A percentile compares a stretch with the other conserved stretches of the same genome.
These are phyloP conservation scores for Phytophthora fragariae DNA, from an alignment of 352 stramenopile genomes.

Conservation along the genomic window DNA sequence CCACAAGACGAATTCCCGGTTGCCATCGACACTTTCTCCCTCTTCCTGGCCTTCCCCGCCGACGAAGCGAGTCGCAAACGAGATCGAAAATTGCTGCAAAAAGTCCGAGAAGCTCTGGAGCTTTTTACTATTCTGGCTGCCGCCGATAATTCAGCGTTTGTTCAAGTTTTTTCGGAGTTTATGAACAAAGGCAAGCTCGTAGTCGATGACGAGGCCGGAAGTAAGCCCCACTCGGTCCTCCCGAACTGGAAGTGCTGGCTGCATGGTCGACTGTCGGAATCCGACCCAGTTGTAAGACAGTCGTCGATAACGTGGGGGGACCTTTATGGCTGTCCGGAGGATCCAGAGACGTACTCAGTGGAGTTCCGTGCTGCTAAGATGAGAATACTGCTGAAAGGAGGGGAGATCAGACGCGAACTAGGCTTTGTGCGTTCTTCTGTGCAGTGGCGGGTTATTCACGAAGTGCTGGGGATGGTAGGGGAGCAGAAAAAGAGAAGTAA, in stretches of 20 bases:
- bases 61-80: constrained; percentile 6
- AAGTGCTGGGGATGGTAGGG: background rate
- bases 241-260: background rate
- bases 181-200: background rate
- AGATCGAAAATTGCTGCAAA: constrained; percentile 8
- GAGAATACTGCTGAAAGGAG: constrained; percentile 10
- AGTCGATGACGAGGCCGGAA: background rate
- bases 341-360: constrained; percentile 16
- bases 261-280: background rate
- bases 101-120: constrained; percentile 24
- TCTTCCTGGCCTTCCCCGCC: constrained; percentile 11
- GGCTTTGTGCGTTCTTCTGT: constrained; percentile 6
- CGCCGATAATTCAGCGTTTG: constrained; percentile 13
- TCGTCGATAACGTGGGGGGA: constrained; percentile 11
- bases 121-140: constrained; percentile 21
- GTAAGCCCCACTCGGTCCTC: background rate
- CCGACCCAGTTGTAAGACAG: background rate
- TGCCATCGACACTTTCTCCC: background rate
- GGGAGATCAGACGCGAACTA: background rate
- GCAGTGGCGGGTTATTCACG: background rate
- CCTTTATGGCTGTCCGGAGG: constrained; percentile 9
- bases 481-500: background rate
- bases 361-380: constrained; percentile 19
- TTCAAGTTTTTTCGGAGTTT: constrained; percentile 14
- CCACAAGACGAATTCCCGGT: background rate